Evolutionary conservation across 345 rosid genomes (phyloP), one percentile per base, ranked within the genome.

Genomic region (Eucalyptus tenuipes): DNA sequence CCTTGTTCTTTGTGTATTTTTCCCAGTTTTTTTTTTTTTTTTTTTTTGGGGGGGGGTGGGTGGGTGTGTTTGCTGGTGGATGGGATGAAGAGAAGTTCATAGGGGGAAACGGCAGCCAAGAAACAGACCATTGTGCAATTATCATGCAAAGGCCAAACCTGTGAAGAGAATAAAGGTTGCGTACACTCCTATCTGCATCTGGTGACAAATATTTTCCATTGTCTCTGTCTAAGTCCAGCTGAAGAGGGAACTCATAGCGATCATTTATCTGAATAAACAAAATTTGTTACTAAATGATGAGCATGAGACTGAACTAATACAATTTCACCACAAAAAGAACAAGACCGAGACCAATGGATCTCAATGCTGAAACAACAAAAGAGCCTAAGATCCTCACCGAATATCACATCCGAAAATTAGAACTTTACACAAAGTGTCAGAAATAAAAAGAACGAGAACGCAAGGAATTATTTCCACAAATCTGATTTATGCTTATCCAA

Each of bases 161-260:
- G 90, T 97, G 99, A 88, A 97, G 98, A 33, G 98, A 94, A 92
- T 97, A 97, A 87, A 97, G 96, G 92, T 97, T 97, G 88, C 96
- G 96, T 64, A 97, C 97, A 87, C 95, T 95, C 93, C 95, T 93
- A 91, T 97, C 99, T 48, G 99, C 97, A 6, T 95, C 99, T 86
- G 99, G 99, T 87, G 99, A 96, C 87, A 97, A 90, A 92, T 97
- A 97, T 90, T 93, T 96, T 48, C 98, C 95, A 88, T 95, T 87
- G 52, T 95, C 99, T 93, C 97, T 95, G 90, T 97, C 99, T 66
- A 97, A 96, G 90, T 97, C 99, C 92, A 97, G 97, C 94, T 96
- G 94, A 88, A 96, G 96, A 91, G 99, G 99, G 91, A 97, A 97
- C 89, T 97, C 99, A 90, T 97, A 97, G 75, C 99, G 97, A 90